phyloP scores from a whole-genome alignment of 306 rosid genomes.

The Ormosia emarginata region DNA sequence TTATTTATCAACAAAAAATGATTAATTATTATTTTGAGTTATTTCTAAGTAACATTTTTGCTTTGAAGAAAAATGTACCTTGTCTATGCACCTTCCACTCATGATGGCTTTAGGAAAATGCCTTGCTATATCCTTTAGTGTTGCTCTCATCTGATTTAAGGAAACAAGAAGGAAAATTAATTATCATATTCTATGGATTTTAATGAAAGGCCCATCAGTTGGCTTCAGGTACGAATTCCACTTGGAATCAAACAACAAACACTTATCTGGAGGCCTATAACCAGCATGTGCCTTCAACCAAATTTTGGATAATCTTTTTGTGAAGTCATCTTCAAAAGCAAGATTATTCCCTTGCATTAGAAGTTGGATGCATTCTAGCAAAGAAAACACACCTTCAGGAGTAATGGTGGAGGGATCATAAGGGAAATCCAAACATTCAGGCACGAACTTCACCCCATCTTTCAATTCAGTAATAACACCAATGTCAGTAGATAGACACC shows the following conservation, averaged over 20 bases:
- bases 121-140: constrained; percentile 56
- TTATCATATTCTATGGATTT: neutral
- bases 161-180: neutral
- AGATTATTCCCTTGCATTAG: neutral
- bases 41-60: neutral
- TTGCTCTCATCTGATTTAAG: constrained; percentile 73
- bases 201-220: constrained; percentile 65
- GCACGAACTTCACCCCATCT: constrained; percentile 47
- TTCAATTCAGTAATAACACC: constrained; percentile 50
- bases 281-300: constrained; percentile 72
- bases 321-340: constrained; percentile 27
- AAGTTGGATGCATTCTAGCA: constrained; percentile 49
- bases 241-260: constrained; percentile 46
- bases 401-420: constrained; percentile 32
- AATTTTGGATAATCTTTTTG: constrained; percentile 28
- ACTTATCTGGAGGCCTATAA: constrained; percentile 46
- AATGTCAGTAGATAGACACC: neutral
- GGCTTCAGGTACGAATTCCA: constrained; percentile 39
- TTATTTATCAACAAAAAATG: neutral
- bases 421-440: constrained; percentile 38
- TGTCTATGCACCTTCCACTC: constrained; percentile 75
- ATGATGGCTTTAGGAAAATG: constrained; percentile 88
- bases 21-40: neutral
- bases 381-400: constrained; percentile 38
- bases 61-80: constrained; percentile 52